Base-by-base conservation (phyloP, 441 rosid species). In the Metrosideros polymorpha region DNA sequence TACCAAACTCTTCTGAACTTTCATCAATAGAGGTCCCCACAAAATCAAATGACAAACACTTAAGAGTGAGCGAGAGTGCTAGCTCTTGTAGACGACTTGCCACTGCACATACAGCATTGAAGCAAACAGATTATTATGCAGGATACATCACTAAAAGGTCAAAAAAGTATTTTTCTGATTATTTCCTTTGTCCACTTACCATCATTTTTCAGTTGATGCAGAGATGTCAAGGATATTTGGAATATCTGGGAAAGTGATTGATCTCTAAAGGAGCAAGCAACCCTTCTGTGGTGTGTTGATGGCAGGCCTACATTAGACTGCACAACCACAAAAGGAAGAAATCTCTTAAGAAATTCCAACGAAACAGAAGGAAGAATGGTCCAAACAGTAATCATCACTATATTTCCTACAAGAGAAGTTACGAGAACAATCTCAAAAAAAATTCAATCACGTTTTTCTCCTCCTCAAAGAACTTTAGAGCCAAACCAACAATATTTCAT, bases 1-100 rank as follows among this genome's bases (percentile, higher is more conserved):
- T 97, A 88, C 99, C 99, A 92, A 96, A 97, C 91, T 98, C 99
- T 89, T 97, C 99, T 63, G 99, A 96, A 86, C 99, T 96, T 94
- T 98, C 99, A 91, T 98, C 99, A 88, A 94, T 91, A 77, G 98
- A 94, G 84, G 99, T 96, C 91, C 99, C 99, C 91, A 94, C 98
- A 90, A 98, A 98, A 92, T 98, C 99, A 91, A 95, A 98, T 42
- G 99, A 98, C 84, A 97, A 93, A 88, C 99, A 98, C 92, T 94
- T 95, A 84, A 96, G 95, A 2, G 99, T 92, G 89, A 98, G 99
- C 84, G 99, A 96, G 86, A 98, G 96, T 18, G 99, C 97, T 92
- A 97, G 90, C 93, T 94, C 99, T 92, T 97, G 98, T 93, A 98
- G 92, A 71, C 94, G 95, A 86, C 95, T 93, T 57, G 89, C 88